Percentiles rank a stretch among this genome's conserved stretches.
Evolutionary conservation across 768 basidiomycete genomes (phyloP).

Genomic region (Hypholoma fasciculare): DNA sequence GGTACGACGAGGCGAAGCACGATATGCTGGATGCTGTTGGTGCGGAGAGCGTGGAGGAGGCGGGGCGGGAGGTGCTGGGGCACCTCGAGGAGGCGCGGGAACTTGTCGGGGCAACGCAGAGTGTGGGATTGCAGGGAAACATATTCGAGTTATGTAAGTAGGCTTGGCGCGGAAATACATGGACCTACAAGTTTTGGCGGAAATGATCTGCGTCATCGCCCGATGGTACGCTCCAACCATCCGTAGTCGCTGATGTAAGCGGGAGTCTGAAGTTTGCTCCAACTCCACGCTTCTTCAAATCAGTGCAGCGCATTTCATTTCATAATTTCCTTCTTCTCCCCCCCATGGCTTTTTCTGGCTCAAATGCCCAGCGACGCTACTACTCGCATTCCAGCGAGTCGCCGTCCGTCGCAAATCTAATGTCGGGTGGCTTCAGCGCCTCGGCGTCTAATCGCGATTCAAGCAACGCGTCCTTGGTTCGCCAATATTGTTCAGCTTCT

Average conservation of each 20-base stretch:
- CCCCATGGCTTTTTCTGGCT: constrained; percentile 32
- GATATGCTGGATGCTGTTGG: constrained; percentile 30
- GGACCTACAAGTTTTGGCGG: not conserved
- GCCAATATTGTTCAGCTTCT: constrained; percentile 13
- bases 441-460: constrained; percentile 1
- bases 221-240: not conserved
- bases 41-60: constrained; percentile 41
- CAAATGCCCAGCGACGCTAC: constrained; percentile 42
- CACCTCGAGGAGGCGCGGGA: constrained; percentile 54
- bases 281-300: not conserved
- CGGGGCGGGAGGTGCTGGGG: constrained; percentile 47
- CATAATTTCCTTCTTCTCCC: constrained; percentile 14
- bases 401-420: constrained; percentile 53
- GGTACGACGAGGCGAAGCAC: constrained; percentile 46
- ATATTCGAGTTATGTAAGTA: constrained; percentile 3
- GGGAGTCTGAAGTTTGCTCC: constrained; percentile 17
- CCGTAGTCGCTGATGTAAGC: constrained; percentile 18
- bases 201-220: not conserved
- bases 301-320: not conserved
- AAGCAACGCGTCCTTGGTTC: constrained; percentile 38
- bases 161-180: not conserved
- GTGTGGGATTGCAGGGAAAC: constrained; percentile 4
- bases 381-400: constrained; percentile 39
- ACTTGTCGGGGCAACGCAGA: not conserved
- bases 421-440: constrained; percentile 17